Percentiles rank a stretch among this genome's conserved stretches.
phyloP scores from a whole-genome alignment of 148 eudicot species.

The Rhododendron kiyosumense region DNA sequence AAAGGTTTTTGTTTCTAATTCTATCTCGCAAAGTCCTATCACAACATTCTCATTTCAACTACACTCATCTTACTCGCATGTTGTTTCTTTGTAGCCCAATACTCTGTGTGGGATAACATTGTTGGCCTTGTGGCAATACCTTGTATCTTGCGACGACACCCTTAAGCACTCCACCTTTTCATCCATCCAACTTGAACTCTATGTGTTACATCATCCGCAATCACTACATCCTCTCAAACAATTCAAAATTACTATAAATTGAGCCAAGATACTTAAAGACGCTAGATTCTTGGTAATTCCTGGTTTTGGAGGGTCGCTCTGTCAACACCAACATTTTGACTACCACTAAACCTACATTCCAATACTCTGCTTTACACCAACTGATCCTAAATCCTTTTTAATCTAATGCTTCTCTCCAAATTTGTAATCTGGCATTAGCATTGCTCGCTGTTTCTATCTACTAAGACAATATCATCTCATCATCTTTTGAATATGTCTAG shows the following conservation, averaged over 20 bases:
- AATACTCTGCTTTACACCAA: neutral
- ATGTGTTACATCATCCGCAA: neutral
- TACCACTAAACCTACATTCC: neutral
- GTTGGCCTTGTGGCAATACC: neutral
- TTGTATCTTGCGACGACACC: neutral
- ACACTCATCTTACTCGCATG: neutral
- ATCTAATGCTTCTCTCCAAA: neutral
- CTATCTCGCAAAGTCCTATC: neutral
- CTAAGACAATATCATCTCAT: neutral
- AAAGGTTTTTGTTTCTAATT: neutral
- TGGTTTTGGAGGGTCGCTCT: neutral
- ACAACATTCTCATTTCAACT: neutral
- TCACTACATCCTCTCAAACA: neutral
- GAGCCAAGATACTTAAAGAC: neutral
- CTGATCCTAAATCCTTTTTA: neutral
- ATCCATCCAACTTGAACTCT: neutral
- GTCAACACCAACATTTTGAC: neutral
- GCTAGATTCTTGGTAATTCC: neutral
- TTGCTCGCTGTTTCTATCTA: neutral
- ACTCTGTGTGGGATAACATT: neutral
- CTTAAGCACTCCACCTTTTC: neutral
- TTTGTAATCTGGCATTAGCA: neutral
- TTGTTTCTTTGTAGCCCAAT: neutral
- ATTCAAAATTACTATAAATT: neutral
- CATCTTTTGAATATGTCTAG: neutral